Evolutionary conservation across 1,139 yeast species (phyloP).

Genomic region (Blastobotrys serpentis): DNA sequence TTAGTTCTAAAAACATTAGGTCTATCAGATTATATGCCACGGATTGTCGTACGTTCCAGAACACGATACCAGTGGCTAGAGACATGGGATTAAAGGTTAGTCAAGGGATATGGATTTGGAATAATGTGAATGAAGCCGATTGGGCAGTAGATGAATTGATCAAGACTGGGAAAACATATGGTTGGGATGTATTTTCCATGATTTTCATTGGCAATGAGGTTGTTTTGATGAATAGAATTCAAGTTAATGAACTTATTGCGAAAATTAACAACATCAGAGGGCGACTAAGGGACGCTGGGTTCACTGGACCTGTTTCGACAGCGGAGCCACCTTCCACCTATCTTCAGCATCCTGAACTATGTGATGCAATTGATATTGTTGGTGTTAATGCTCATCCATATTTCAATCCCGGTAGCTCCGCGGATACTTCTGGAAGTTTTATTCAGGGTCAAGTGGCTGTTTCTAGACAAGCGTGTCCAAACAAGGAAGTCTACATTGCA

Average conservation of each 20-base stretch:
- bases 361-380: constrained; percentile 70
- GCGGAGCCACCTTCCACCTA: constrained; percentile 86
- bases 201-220: constrained; percentile 90
- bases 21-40: constrained; percentile 78
- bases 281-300: constrained; percentile 64
- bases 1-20: constrained; percentile 59
- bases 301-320: constrained; percentile 72
- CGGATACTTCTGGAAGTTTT: constrained; percentile 71
- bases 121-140: constrained; percentile 63
- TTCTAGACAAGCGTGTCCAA: constrained; percentile 46
- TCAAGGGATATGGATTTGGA: constrained; percentile 82
- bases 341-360: constrained; percentile 60
- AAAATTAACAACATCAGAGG: constrained; percentile 66
- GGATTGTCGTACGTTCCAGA: constrained; percentile 70
- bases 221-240: constrained; percentile 56
- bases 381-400: constrained; percentile 88
- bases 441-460: constrained; percentile 58
- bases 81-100: constrained; percentile 66
- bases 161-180: constrained; percentile 43
- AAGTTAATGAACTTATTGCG: constrained; percentile 56
- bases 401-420: constrained; percentile 61
- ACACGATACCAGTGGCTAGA: constrained; percentile 63
- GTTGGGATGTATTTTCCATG: constrained; percentile 70
- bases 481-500: constrained; percentile 50
- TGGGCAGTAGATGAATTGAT: constrained; percentile 55